Evolutionary conservation across 441 rosid species (phyloP), one percentile per base, ranked within the genome.

Genomic region (Erysimum cheiri): DNA sequence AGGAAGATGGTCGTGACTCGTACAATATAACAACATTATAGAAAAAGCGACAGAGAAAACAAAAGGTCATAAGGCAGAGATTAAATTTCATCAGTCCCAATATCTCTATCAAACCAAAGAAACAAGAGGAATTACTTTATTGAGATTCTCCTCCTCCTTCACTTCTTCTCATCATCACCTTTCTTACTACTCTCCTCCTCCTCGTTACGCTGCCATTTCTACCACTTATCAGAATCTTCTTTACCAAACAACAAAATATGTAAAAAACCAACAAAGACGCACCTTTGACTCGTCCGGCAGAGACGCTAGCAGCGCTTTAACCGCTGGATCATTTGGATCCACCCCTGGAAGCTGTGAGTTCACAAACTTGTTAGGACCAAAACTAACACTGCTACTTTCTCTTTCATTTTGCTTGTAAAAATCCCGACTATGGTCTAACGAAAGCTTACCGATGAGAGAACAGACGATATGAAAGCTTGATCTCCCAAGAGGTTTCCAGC

Each of bases 401-500:
- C 32, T 49, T 41, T 60, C 47, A 2, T 44, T 32, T 54, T 36
- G 32, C 32, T 43, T 24, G 44, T 28, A 17, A 11, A 9, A 31
- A 50, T 40, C 29, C 7, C 3, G 15, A 31, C 26, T 37, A 5
- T 9, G 43, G 8, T 60, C 8, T 33, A 8, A 22, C n/a, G 60
- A 24, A 35, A 6, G 75, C 88, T 75, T 80, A 83, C 87, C 11
- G 89, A 85, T 71, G 87, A 71, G 24, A 85, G 85, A 31, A 85
- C 82, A 40, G 89, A 85, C 22, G 89, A 80, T 72, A 85, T 80
- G 72, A 83, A 80, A 35, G 83, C 83, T 81, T 85, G 89, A 75
- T 85, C 87, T 32, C 76, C 87, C 62, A 85, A 78, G 47, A 83
- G 79, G 57, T 57, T 63, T 39, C 67, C 75, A 39, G 78, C 71